Conservation (phyloP, 2,329 filamentous ascomycete genomes). For the Byssochlamys sp. region DNA sequence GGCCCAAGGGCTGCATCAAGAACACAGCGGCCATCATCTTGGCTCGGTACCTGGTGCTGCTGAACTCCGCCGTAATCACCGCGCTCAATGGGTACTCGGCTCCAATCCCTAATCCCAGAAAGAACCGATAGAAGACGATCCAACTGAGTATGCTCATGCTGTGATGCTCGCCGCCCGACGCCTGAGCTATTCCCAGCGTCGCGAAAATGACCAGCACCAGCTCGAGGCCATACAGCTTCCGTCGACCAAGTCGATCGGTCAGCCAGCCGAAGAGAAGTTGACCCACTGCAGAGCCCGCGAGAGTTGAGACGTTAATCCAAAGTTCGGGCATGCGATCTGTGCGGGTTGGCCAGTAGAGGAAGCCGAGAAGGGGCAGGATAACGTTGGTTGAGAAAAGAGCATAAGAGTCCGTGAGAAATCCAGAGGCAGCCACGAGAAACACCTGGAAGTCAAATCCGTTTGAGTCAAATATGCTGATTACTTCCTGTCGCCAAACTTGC, state of each 20-base stretch:
- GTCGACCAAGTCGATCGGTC: constrained; percentile 34
- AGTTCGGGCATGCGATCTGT: constrained; percentile 1
- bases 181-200: constrained; percentile 32
- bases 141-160: constrained; percentile 31
- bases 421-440: constrained; percentile 5
- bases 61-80: constrained; percentile 56
- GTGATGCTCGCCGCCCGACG: constrained; percentile 27
- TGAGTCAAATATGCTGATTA: constrained; percentile 4
- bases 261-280: constrained; percentile 22
- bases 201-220: constrained; percentile 35
- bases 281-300: constrained; percentile 20
- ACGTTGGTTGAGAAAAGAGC: constrained; percentile 4
- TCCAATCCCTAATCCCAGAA: constrained; percentile 46
- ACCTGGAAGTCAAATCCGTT: constrained; percentile 5
- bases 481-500: background rate
- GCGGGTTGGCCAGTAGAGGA: constrained; percentile 4
- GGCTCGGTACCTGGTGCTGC: constrained; percentile 41
- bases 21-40: constrained; percentile 79
- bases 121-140: constrained; percentile 33
- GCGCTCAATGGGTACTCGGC: constrained; percentile 57
- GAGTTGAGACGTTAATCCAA: constrained; percentile 9
- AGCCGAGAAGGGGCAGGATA: constrained; percentile 2
- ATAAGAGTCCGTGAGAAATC: constrained; percentile 4
- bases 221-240: constrained; percentile 39
- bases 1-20: constrained; percentile 73